phyloP scores from a whole-genome alignment of 1,284 basidiomycete species.

The Flammula alnicola region DNA sequence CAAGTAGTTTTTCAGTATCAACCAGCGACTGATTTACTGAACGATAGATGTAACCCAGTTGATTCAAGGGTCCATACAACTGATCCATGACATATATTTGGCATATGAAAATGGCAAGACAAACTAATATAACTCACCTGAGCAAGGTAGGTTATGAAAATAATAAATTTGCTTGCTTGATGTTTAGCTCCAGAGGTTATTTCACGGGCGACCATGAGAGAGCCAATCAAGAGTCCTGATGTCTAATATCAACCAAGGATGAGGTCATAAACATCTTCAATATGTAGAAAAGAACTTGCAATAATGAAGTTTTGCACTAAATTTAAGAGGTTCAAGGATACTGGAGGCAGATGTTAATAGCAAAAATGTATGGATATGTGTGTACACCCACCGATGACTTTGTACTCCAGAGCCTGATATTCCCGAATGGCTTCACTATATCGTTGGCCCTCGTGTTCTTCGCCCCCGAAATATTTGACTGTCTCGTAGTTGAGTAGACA shows the following conservation, averaged over 20 bases:
- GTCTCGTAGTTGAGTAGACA: conserved; percentile 84
- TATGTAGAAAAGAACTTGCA: too few relatives aligned
- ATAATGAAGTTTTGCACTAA: conserved; percentile 83
- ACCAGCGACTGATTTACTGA: conserved; percentile 77
- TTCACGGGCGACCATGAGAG: conserved; percentile 73
- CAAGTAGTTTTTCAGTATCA: conserved; percentile 79
- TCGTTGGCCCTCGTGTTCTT: conserved; percentile 77
- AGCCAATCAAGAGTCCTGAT: conserved; percentile 77
- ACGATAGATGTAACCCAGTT: conserved; percentile 75
- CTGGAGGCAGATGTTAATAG: conserved; percentile 37
- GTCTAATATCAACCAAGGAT: too few relatives aligned
- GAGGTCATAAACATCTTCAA: too few relatives aligned
- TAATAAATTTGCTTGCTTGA: conserved; percentile 65
- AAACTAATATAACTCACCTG: conserved; percentile 51
- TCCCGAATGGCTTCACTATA: conserved; percentile 76
- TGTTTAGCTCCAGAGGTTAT: conserved; percentile 55
- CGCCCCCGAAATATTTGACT: conserved; percentile 85
- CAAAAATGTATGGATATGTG: conserved; percentile 10
- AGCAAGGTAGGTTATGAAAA: conserved; percentile 81
- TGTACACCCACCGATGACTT: conserved; percentile 63
- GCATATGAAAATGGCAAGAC: neutral
- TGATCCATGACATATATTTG: conserved; percentile 30
- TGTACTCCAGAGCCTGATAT: conserved; percentile 79
- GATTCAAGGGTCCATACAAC: conserved; percentile 77
- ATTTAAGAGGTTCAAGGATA: conserved; percentile 74